These are phyloP conservation scores for Blepharisma stoltei DNA, from an alignment of 73 alveolate species.

Conservation along the genomic window DNA sequence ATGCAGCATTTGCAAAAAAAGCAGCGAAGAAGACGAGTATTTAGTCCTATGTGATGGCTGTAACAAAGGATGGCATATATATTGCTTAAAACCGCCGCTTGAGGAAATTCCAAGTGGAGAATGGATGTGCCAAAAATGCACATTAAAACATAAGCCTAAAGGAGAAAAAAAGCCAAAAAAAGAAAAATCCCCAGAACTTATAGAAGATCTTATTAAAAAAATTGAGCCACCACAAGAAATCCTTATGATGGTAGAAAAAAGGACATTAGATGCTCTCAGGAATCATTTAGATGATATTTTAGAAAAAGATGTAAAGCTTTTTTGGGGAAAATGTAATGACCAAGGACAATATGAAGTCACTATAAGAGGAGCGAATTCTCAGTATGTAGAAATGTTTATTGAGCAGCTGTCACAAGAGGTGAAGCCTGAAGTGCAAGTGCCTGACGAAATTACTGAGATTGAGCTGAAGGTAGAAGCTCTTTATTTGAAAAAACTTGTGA, in stretches of 20 bases:
- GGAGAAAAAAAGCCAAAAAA: background rate
- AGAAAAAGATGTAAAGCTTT: constrained; percentile 16
- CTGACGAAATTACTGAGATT: constrained; percentile 7
- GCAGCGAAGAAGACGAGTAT: constrained; percentile 48
- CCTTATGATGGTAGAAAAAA: background rate
- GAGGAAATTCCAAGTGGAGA: constrained; percentile 44
- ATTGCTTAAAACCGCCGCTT: constrained; percentile 47
- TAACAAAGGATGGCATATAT: constrained; percentile 52
- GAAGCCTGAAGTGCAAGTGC: background rate
- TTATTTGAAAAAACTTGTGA: constrained; percentile 6
- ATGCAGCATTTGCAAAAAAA: constrained; percentile 43
- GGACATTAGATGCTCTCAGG: background rate
- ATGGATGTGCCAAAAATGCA: constrained; percentile 52
- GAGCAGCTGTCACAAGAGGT: background rate
- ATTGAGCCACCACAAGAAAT: background rate
- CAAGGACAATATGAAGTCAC: constrained; percentile 9
- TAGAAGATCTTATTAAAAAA: background rate
- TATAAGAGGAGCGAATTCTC: constrained; percentile 1
- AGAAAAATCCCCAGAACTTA: background rate
- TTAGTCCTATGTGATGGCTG: constrained; percentile 54
- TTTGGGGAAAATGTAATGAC: background rate
- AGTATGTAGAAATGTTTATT: constrained; percentile 1
- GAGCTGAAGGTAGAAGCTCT: background rate
- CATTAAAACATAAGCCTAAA: background rate
- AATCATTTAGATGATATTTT: constrained; percentile 19